These are phyloP conservation scores for Aspergillus campestris DNA, from an alignment of 495 filamentous ascomycete genomes.

Conservation along the genomic window DNA sequence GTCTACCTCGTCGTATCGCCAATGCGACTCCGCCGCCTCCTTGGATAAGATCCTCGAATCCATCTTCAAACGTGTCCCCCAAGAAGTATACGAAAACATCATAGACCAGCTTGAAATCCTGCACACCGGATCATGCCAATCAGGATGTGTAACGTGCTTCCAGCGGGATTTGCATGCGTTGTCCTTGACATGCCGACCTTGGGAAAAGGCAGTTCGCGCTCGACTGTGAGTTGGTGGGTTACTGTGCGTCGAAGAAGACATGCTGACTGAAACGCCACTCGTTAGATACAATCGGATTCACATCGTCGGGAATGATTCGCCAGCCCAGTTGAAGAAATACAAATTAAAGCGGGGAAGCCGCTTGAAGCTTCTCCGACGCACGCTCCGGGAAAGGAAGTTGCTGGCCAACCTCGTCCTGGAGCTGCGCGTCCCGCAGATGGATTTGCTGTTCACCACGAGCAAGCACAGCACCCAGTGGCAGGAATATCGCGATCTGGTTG, in stretches of 20 bases:
- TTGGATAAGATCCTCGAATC: conserved; percentile 27
- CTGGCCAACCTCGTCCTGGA: conserved; percentile 66
- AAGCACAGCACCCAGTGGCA: conserved; percentile 40
- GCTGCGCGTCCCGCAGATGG: conserved; percentile 60
- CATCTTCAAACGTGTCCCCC: conserved; percentile 43
- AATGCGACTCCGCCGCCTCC: conserved; percentile 31
- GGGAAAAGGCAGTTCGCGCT: conserved; percentile 56
- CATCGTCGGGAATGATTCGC: conserved; percentile 60
- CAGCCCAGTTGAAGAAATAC: conserved; percentile 53
- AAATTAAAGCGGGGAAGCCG: conserved; percentile 60
- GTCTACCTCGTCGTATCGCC: conserved; percentile 26
- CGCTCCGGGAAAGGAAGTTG: conserved; percentile 59
- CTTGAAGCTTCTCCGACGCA: conserved; percentile 66
- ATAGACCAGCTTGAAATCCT: conserved; percentile 41
- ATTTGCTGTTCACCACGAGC: conserved; percentile 41
- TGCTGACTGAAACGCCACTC: conserved; percentile 5
- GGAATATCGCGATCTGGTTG: conserved; percentile 62
- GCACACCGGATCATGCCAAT: conserved; percentile 35
- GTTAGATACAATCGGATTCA: conserved; percentile 60
- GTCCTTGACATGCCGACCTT: conserved; percentile 56
- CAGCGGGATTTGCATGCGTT: conserved; percentile 66
- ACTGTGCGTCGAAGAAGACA: neutral
- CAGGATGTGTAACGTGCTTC: conserved; percentile 64
- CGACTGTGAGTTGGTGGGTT: conserved; percentile 45
- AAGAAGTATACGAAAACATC: conserved; percentile 50